Evolutionary conservation across 208 protist species (phyloP).

Genomic region (Trypanosoma vivax): DNA sequence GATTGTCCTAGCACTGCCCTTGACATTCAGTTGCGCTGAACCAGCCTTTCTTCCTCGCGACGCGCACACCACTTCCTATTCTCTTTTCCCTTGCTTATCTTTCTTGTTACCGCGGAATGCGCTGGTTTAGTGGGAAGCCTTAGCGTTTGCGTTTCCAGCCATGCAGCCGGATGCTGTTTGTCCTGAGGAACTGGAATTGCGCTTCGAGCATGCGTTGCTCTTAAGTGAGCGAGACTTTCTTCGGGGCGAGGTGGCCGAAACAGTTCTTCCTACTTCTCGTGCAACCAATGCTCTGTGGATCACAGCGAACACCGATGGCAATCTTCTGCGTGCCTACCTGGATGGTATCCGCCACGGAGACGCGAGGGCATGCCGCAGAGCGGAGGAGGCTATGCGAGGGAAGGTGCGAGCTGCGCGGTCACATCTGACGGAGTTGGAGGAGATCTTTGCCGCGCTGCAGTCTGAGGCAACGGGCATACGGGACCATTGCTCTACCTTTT

Average conservation of each 20-base stretch:
- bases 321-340: constrained; percentile 40
- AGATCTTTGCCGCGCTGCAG: constrained; percentile 36
- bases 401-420: constrained; percentile 14
- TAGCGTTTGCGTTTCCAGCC: neutral
- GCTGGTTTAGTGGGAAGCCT: neutral
- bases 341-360: constrained; percentile 29
- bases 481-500: constrained; percentile 25
- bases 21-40: no score
- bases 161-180: neutral
- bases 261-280: constrained; percentile 32
- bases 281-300: constrained; percentile 40
- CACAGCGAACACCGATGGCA: constrained; percentile 30
- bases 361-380: constrained; percentile 12
- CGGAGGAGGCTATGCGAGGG: constrained; percentile 32
- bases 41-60: no score
- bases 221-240: constrained; percentile 40
- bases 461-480: constrained; percentile 25
- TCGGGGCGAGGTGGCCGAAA: constrained; percentile 22
- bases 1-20: no score
- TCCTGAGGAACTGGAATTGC: constrained; percentile 24
- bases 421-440: constrained; percentile 27
- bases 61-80: neutral
- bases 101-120: neutral
- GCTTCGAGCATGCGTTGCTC: constrained; percentile 43
- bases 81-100: neutral